These are phyloP conservation scores for Penicillium argentinense DNA, from an alignment of 495 filamentous ascomycete species.

Conservation along the genomic window DNA sequence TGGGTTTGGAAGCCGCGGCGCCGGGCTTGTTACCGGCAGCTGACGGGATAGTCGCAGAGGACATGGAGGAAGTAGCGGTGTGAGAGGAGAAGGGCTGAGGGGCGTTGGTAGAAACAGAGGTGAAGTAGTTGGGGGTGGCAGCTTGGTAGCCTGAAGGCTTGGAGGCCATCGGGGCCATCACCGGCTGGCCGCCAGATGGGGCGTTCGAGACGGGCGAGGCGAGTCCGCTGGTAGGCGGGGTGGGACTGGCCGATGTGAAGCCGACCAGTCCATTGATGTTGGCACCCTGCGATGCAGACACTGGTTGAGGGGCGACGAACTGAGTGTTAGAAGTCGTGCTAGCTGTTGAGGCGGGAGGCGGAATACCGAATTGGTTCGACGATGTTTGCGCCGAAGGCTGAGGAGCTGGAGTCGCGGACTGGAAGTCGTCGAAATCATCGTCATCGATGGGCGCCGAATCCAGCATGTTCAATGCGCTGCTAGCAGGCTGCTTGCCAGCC, in stretches of 20 bases:
- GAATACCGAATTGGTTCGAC: conserved; percentile 44
- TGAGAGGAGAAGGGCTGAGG: conserved; percentile 31
- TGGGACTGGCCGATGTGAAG: conserved; percentile 77
- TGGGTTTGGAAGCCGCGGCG: conserved; percentile 41
- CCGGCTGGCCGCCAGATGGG: conserved; percentile 44
- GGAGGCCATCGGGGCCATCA: conserved; percentile 32
- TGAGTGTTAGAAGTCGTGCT: conserved; percentile 65
- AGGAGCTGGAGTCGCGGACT: conserved; percentile 72
- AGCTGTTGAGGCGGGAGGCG: conserved; percentile 59
- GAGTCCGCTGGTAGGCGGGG: conserved; percentile 49
- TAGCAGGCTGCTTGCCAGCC: conserved; percentile 47
- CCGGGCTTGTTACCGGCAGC: conserved; percentile 42
- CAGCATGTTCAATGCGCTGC: conserved; percentile 57
- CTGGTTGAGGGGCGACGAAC: conserved; percentile 78
- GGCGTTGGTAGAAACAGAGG: conserved; percentile 56
- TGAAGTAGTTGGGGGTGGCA: conserved; percentile 89
- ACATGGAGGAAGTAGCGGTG: conserved; percentile 32
- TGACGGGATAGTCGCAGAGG: conserved; percentile 39
- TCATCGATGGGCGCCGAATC: conserved; percentile 61
- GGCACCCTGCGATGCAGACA: conserved; percentile 74
- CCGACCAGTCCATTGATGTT: conserved; percentile 77
- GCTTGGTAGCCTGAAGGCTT: conserved; percentile 73
- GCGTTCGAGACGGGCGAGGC: conserved; percentile 50
- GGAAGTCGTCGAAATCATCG: conserved; percentile 98
- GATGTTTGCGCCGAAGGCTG: conserved; percentile 37